phyloP scores from a whole-genome alignment of 176 grass and related monocot species.

The Triticum timopheevii region DNA sequence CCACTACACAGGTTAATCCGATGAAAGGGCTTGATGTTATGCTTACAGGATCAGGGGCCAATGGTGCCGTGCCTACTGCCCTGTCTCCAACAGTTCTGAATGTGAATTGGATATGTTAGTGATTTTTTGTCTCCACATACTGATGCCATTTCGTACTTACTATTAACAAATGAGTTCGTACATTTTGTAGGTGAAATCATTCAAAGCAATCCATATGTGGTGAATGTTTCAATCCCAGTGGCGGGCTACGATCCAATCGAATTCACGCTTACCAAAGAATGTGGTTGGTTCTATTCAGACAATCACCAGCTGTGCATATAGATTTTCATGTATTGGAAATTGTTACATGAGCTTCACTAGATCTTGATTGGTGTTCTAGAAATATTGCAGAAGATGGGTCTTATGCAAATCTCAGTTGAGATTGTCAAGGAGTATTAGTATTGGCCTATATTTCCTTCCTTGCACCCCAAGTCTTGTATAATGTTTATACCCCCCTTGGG shows the following conservation, averaged over 20 bases:
- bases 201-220: constrained; percentile 59
- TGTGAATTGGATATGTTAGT: constrained; percentile 88
- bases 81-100: constrained; percentile 83
- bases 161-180: constrained; percentile 9
- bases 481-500: too few relatives aligned
- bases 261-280: constrained; percentile 80
- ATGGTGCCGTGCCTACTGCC: constrained; percentile 60
- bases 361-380: constrained; percentile 3
- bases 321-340: background rate
- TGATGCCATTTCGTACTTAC: constrained; percentile 16
- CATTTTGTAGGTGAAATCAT: constrained; percentile 71
- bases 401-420: background rate
- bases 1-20: constrained; percentile 63
- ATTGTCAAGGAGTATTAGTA: too few relatives aligned
- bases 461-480: too few relatives aligned
- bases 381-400: background rate
- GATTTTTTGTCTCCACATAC: background rate
- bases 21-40: constrained; percentile 61
- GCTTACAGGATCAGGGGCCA: constrained; percentile 65
- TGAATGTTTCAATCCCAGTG: constrained; percentile 69
- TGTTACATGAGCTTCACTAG: background rate
- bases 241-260: constrained; percentile 83
- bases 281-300: constrained; percentile 67
- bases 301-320: constrained; percentile 6
- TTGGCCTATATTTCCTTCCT: too few relatives aligned